Conservation (phyloP, 768 basidiomycete species). For the Strobilomyces confusus region DNA sequence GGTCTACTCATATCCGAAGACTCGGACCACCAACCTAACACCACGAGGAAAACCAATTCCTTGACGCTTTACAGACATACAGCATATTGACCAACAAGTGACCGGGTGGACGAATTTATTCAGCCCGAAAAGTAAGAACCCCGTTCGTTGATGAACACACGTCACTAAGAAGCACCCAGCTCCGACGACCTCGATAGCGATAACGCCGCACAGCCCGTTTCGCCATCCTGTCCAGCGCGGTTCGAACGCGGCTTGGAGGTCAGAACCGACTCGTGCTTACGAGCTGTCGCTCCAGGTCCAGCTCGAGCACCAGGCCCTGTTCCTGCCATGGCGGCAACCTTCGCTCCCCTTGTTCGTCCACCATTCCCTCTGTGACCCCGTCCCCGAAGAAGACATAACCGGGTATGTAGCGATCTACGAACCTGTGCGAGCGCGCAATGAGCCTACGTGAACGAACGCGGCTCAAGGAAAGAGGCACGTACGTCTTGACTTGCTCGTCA, state of each 20-base stretch:
- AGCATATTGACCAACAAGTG: no score
- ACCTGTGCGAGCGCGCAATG: conserved; percentile 40
- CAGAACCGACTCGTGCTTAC: conserved; percentile 41
- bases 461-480: conserved; percentile 4
- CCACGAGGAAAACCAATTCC: no score
- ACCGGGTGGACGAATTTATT: neutral
- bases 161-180: neutral
- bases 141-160: neutral
- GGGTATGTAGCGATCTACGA: conserved; percentile 91
- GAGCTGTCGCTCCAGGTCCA: conserved; percentile 53
- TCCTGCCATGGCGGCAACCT: conserved; percentile 40
- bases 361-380: conserved; percentile 40
- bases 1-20: no score
- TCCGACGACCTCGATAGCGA: neutral
- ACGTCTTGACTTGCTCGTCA: conserved; percentile 68
- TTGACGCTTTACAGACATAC: no score
- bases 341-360: conserved; percentile 18
- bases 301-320: conserved; percentile 47
- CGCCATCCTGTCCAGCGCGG: neutral
- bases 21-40: no score
- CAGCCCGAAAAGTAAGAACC: neutral
- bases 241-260: conserved; percentile 1
- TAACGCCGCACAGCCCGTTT: neutral
- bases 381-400: conserved; percentile 86
- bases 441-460: neutral